phyloP scores from a whole-genome alignment of 257 asterid species.

The Handroanthus guayacan region DNA sequence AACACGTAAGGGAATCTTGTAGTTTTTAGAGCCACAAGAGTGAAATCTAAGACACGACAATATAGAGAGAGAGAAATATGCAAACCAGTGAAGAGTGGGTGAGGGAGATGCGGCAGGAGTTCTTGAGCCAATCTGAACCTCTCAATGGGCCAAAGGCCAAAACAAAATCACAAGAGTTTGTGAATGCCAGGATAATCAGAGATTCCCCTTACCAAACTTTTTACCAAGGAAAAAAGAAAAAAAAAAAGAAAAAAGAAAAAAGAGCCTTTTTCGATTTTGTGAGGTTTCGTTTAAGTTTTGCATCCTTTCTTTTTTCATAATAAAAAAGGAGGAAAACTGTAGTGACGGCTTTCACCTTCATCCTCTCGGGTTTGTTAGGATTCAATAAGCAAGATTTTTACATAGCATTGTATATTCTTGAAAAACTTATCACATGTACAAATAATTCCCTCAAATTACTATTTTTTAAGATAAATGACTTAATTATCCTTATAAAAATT shows the following conservation, averaged over 20 bases:
- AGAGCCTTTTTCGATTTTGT: no score
- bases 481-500: no score
- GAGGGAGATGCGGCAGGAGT: slow-evolving; percentile 48
- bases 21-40: slow-evolving; percentile 35
- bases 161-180: slow-evolving; percentile 8
- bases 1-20: slow-evolving; percentile 35
- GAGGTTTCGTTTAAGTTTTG: no score
- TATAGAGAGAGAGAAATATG: slow-evolving; percentile 27
- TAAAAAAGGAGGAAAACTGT: no score
- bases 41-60: slow-evolving; percentile 44
- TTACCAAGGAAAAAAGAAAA: not conserved
- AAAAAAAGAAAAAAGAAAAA: not conserved
- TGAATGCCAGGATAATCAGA: not conserved
- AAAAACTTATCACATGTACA: no score
- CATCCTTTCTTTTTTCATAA: no score
- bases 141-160: slow-evolving; percentile 14
- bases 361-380: no score
- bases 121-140: slow-evolving; percentile 41
- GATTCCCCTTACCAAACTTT: not conserved
- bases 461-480: no score
- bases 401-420: no score
- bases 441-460: no score
- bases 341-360: no score
- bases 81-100: slow-evolving; percentile 39
- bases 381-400: no score